These are phyloP conservation scores for barrel medic (Medicago truncatula) DNA, from an alignment of 306 rosid species.

Conservation along the genomic window MtrunA17r5.0-ANR NC_053042.1:26169001-26169500, in stretches of 20 bases:
- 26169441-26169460: no score
- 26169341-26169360: slow-evolving; percentile 47
- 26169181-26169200: slow-evolving; percentile 88
- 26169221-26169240: slow-evolving; percentile 92
- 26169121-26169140: no score
- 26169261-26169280: slow-evolving; percentile 46
- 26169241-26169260: slow-evolving; percentile 96
- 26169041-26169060: no score
- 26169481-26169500: slow-evolving; percentile 80
- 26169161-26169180: no score
- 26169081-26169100: no score
- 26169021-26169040: no score
- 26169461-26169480: slow-evolving; percentile 88
- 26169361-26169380: slow-evolving; percentile 94
- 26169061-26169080: no score
- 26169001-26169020: no score
- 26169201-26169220: slow-evolving; percentile 77
- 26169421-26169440: slow-evolving; percentile 82
- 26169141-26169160: no score
- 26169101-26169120: no score
- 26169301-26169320: neutral
- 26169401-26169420: slow-evolving; percentile 95
- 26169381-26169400: slow-evolving; percentile 92
- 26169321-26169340: neutral
- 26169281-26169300: neutral